Evolutionary conservation across 1,284 basidiomycete genomes (phyloP), one percentile per base, ranked within the genome.

Genomic region (Tremellales sp.): DNA sequence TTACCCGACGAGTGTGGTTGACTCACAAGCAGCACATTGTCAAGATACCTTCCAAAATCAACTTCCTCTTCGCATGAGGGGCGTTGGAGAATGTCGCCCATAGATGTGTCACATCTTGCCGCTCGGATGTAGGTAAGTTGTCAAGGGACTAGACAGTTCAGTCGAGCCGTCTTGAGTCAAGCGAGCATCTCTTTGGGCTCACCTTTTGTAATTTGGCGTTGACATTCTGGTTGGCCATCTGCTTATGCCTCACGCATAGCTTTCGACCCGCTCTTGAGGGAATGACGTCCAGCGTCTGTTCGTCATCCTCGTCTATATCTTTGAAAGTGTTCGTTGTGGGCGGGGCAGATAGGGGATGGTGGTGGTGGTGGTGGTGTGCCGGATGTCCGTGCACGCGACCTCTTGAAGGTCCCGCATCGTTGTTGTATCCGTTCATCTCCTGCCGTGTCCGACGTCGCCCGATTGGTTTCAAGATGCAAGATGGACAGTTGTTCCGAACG

Each of bases 21-120:
- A 70, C 72, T 61, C 43, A 74, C 74, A 96, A 97, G 76, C 94
- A 98, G 74, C 94, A 98, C 89, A 98, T 98, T n/a, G 96, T 97
- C 61, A 99, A 84, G 52, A 99, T 82, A 26, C 94, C 94, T 65
- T 91, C 90, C 41, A 99, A 84, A 67, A 98, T 97, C 65, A 98
- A 82, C 36, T 89, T 88, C 36, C 94, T 83, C 29, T 89, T 84
- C 10, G 86, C 83, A 64, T 96, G 91, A 0, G 91, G 84, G 1
- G 94, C 96, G 0, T 89, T 89, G 11, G 91, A 96, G 75, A 99
- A 99, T 62, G 86, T 88, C 51, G 92, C 89, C 96, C 96, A 99
- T 54, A 97, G 84, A 6, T 87, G 82, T 64, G 86, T 97, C 68
- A 98, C 87, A 22, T 86, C 84, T 64, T 89, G 84, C 46, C 96